A percentile compares a stretch with the other conserved stretches of the same genome.
Conservation (phyloP, 768 basidiomycete genomes). For the Podaxis sp. region DNA sequence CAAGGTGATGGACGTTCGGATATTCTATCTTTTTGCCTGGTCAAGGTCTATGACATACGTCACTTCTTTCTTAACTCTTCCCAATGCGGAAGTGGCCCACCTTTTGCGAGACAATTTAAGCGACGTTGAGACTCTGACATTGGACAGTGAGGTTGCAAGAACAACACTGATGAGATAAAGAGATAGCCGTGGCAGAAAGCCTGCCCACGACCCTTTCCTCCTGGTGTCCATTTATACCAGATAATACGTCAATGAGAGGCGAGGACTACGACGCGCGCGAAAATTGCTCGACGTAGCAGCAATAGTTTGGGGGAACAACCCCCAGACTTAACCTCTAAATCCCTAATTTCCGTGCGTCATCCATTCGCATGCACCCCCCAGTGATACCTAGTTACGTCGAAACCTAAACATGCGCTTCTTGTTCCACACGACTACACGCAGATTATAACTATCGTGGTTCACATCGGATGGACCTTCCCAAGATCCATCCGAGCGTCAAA, state of each 20-base stretch:
- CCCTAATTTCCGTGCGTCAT: not conserved
- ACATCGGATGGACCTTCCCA: constrained; percentile 17
- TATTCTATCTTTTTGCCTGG: not conserved
- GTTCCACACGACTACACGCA: not conserved
- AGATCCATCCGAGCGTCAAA: constrained; percentile 15
- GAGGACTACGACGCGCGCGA: not conserved
- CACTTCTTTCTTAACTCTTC: not conserved
- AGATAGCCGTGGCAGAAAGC: no score
- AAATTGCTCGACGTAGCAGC: not conserved
- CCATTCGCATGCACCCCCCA: not conserved
- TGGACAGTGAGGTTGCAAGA: not conserved
- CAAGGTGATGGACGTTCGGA: not conserved
- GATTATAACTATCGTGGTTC: not conserved
- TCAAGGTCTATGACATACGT: not conserved
- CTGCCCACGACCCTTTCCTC: no score
- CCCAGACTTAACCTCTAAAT: not conserved
- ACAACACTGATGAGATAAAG: not conserved
- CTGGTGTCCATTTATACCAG: no score
- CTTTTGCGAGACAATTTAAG: not conserved
- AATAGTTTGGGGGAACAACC: not conserved
- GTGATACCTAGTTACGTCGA: not conserved
- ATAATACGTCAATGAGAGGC: not conserved
- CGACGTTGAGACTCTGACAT: not conserved
- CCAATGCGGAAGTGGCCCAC: not conserved
- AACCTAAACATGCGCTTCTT: not conserved